Evolutionary conservation across 192 early-diverging fungal species (phyloP).

Genomic region (Coemansia furcata): DNA sequence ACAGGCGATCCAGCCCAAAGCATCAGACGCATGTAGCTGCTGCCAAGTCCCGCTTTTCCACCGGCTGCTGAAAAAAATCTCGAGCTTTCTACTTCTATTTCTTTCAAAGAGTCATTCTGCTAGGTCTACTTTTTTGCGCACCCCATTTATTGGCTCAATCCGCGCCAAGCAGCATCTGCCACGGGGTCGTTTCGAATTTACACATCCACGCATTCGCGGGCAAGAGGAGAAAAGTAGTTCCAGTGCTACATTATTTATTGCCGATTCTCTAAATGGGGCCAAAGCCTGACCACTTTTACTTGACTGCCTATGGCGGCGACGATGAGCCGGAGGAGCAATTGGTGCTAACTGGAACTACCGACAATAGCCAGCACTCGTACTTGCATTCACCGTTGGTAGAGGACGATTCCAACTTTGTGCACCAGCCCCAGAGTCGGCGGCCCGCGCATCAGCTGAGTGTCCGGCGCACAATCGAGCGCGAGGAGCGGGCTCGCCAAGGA

Average conservation of each 20-base stretch:
- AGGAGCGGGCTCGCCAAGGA: conserved; percentile 33
- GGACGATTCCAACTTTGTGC: conserved; percentile 42
- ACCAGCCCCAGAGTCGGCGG: conserved; percentile 28
- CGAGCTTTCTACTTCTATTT: neutral
- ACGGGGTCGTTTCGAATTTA: neutral
- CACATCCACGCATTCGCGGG: neutral
- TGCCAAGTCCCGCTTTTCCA: neutral
- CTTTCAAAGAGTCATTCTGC: neutral
- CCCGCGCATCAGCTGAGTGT: conserved; percentile 43
- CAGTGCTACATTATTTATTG: neutral
- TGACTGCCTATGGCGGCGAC: conserved; percentile 42
- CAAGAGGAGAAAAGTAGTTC: neutral
- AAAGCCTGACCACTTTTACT: conserved; percentile 27
- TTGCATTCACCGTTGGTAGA: conserved; percentile 46
- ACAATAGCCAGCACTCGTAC: conserved; percentile 35
- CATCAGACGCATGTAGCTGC: neutral
- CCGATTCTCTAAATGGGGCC: conserved; percentile 13
- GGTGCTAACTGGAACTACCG: conserved; percentile 14
- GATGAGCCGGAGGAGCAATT: conserved; percentile 38
- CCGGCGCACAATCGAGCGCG: conserved; percentile 37
- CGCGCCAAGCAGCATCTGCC: neutral
- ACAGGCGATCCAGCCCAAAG: neutral
- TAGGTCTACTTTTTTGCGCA: neutral
- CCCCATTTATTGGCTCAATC: neutral
- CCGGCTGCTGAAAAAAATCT: neutral